Evolutionary conservation across 139 green algal species (phyloP).

Genomic region (Coelastrella sp.): DNA sequence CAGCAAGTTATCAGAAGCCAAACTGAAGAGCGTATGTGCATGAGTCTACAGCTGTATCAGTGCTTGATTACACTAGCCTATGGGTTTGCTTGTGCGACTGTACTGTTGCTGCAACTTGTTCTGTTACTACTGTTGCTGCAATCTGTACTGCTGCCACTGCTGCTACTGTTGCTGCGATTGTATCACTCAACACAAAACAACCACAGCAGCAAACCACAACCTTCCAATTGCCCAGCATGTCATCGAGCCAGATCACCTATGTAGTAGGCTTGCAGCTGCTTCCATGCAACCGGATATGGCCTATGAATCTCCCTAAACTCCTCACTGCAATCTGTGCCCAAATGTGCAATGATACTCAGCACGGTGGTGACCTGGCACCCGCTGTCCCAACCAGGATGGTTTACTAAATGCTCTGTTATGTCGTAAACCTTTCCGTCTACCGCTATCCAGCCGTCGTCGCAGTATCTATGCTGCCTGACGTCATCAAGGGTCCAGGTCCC

Average conservation of each 20-base stretch:
- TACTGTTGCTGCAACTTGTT: background rate
- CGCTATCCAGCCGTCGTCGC: conserved; percentile 49
- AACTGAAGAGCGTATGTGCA: too few relatives aligned
- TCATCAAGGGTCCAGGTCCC: conserved; percentile 35
- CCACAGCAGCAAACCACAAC: background rate
- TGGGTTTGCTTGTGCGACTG: too few relatives aligned
- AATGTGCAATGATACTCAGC: conserved; percentile 46
- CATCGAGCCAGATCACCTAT: conserved; percentile 31
- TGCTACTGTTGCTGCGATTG: background rate
- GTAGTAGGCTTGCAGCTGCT: conserved; percentile 45
- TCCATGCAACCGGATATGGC: conserved; percentile 34
- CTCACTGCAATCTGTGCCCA: conserved; percentile 37
- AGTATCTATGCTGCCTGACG: conserved; percentile 25
- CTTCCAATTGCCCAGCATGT: background rate
- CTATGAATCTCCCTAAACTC: conserved; percentile 46
- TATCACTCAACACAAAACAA: background rate
- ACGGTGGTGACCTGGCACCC: conserved; percentile 43
- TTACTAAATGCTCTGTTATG: conserved; percentile 47
- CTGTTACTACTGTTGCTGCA: background rate
- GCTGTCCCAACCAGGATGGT: conserved; percentile 45
- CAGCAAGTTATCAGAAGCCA: too few relatives aligned
- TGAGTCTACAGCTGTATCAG: too few relatives aligned
- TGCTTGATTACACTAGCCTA: too few relatives aligned
- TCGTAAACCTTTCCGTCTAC: conserved; percentile 49
- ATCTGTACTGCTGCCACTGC: background rate